phyloP scores from a whole-genome alignment of 495 filamentous ascomycete species.

The Hypomontagnella submonticulosa region DNA sequence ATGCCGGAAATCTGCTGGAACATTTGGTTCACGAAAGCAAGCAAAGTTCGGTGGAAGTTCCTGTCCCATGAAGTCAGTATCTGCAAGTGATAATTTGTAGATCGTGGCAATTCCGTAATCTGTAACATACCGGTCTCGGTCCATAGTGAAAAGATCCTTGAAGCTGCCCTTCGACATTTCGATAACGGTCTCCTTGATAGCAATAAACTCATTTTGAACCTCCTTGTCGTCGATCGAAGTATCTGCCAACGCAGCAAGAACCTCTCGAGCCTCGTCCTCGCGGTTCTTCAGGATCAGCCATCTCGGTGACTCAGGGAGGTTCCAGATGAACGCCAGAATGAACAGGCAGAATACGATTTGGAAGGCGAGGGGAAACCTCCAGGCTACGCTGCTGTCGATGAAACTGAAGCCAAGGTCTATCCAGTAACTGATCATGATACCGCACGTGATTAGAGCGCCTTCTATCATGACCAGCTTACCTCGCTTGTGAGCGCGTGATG shows the following conservation, averaged over 20 bases:
- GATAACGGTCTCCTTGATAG: slow-evolving; percentile 79
- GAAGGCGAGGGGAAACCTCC: slow-evolving; percentile 81
- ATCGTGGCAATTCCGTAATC: background rate
- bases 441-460: slow-evolving; percentile 75
- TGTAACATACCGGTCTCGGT: slow-evolving; percentile 61
- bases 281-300: slow-evolving; percentile 78
- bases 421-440: slow-evolving; percentile 81
- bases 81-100: too few relatives aligned
- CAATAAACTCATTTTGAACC: slow-evolving; percentile 71
- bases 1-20: slow-evolving; percentile 85
- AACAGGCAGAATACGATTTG: slow-evolving; percentile 74
- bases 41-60: slow-evolving; percentile 76
- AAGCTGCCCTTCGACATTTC: slow-evolving; percentile 76
- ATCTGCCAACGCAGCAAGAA: slow-evolving; percentile 70
- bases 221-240: slow-evolving; percentile 62
- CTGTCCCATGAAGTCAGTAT: slow-evolving; percentile 45
- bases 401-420: slow-evolving; percentile 77
- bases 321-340: slow-evolving; percentile 69
- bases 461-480: slow-evolving; percentile 86
- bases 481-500: slow-evolving; percentile 75
- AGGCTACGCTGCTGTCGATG: slow-evolving; percentile 70
- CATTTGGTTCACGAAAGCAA: slow-evolving; percentile 81
- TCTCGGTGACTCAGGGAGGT: slow-evolving; percentile 76
- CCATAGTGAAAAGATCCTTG: slow-evolving; percentile 76
- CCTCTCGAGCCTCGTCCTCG: slow-evolving; percentile 72